phyloP scores from a whole-genome alignment of 192 early-diverging fungal genomes.

The Podila epicladia region DNA sequence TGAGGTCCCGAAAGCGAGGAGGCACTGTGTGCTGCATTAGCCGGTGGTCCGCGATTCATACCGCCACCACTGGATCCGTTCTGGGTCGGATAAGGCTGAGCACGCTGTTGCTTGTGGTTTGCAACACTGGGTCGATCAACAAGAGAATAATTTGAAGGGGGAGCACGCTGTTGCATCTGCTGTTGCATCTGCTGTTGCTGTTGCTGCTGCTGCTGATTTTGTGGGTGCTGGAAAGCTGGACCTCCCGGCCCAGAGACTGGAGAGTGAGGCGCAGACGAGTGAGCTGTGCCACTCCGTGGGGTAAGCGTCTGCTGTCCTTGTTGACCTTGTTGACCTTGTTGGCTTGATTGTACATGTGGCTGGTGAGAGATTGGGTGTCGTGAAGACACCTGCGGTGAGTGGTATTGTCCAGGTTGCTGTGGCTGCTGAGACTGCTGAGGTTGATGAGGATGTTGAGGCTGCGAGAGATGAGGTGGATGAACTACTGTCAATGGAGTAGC shows the following conservation, averaged over 20 bases:
- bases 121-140: slow-evolving; percentile 2
- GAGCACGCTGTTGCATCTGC: background rate
- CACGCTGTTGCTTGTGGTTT: background rate
- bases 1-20: background rate
- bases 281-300: too few relatives aligned
- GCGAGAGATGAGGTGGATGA: background rate
- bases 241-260: background rate
- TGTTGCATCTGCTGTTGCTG: slow-evolving; percentile 6
- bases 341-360: background rate
- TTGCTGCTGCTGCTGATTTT: background rate
- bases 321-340: background rate
- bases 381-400: background rate
- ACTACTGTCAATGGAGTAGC: background rate
- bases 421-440: background rate
- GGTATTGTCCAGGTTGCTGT: background rate
- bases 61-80: background rate
- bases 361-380: background rate
- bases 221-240: background rate
- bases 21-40: background rate
- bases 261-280: background rate
- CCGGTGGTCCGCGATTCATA: background rate
- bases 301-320: background rate
- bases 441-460: background rate
- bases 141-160: background rate
- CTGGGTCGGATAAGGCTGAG: background rate